A percentile compares a stretch with the other conserved stretches of the same genome.
Conservation (phyloP, 2,329 filamentous ascomycete genomes). For the Fusarium concolor region DNA sequence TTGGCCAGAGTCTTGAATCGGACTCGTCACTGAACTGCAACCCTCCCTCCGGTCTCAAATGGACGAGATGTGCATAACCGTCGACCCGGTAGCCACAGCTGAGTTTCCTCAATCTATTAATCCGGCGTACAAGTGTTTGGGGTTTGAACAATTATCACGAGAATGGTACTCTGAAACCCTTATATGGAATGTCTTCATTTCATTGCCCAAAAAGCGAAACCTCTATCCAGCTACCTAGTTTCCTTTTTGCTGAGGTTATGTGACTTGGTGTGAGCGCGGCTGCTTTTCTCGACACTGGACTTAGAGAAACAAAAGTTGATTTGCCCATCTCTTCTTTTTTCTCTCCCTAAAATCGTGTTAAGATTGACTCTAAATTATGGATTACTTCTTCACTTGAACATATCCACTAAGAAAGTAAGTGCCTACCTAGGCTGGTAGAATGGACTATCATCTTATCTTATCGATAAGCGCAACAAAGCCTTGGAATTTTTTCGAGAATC, state of each 20-base stretch:
- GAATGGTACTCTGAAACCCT: not conserved
- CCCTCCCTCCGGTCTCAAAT: slow-evolving; percentile 13
- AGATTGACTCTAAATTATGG: no score
- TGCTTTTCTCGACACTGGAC: not conserved
- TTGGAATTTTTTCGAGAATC: slow-evolving; percentile 45
- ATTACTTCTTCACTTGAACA: no score
- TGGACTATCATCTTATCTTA: slow-evolving; percentile 33
- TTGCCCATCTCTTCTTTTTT: not conserved
- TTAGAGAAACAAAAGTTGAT: not conserved
- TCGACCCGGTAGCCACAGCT: slow-evolving; percentile 30
- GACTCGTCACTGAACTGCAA: slow-evolving; percentile 10
- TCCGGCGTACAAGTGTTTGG: not conserved
- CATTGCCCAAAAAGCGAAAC: not conserved
- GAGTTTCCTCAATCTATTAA: not conserved
- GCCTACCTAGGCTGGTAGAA: no score
- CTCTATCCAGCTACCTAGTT: not conserved
- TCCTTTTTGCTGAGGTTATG: not conserved
- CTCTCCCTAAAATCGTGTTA: no score
- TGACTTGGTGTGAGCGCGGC: not conserved
- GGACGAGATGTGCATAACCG: slow-evolving; percentile 7
- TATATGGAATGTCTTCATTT: not conserved
- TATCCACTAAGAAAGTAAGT: no score
- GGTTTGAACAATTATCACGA: not conserved
- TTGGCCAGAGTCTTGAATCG: not conserved
- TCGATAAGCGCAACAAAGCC: slow-evolving; percentile 39